A percentile compares a stretch with the other conserved stretches of the same genome.
Evolutionary conservation across 1,284 basidiomycete genomes (phyloP).

Genomic region (Bjerkandera adusta): DNA sequence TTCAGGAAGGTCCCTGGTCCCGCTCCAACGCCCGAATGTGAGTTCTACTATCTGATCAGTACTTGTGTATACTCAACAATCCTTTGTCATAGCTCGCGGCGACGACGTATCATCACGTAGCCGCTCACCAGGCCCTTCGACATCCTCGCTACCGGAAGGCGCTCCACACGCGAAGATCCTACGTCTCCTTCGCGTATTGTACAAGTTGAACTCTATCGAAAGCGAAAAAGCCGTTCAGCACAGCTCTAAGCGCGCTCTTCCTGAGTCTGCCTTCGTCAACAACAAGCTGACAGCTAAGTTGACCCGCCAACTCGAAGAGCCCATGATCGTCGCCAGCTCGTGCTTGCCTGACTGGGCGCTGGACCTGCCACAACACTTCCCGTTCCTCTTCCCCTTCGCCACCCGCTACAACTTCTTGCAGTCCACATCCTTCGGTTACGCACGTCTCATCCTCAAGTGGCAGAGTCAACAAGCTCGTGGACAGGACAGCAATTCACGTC

Average conservation of each 20-base stretch:
- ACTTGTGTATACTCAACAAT: background rate
- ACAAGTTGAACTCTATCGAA: slow-evolving; percentile 72
- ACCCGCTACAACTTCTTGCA: slow-evolving; percentile 96
- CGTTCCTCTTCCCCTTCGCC: slow-evolving; percentile 98
- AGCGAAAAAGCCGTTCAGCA: slow-evolving; percentile 51
- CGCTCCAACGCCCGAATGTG: slow-evolving; percentile 58
- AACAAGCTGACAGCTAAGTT: slow-evolving; percentile 98
- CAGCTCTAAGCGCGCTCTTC: slow-evolving; percentile 52
- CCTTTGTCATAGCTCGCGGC: slow-evolving; percentile 30
- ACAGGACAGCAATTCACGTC: slow-evolving; percentile 65
- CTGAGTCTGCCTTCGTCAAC: slow-evolving; percentile 90
- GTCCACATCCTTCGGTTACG: slow-evolving; percentile 96
- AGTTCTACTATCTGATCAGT: slow-evolving; percentile 25
- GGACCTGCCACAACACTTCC: slow-evolving; percentile 92
- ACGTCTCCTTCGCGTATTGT: slow-evolving; percentile 84
- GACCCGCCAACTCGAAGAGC: slow-evolving; percentile 96
- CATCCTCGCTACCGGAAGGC: slow-evolving; percentile 81
- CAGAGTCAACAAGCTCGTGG: slow-evolving; percentile 78
- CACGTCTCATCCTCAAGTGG: slow-evolving; percentile 88
- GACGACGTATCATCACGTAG: slow-evolving; percentile 38
- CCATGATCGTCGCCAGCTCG: slow-evolving; percentile 97
- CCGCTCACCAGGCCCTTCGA: slow-evolving; percentile 58
- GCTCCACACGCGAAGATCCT: slow-evolving; percentile 89
- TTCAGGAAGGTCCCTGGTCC: slow-evolving; percentile 93
- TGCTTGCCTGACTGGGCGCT: slow-evolving; percentile 97